These are phyloP conservation scores for Trichoderma reesei DNA, from an alignment of 495 filamentous ascomycete species.

Conservation along the genomic window DNA sequence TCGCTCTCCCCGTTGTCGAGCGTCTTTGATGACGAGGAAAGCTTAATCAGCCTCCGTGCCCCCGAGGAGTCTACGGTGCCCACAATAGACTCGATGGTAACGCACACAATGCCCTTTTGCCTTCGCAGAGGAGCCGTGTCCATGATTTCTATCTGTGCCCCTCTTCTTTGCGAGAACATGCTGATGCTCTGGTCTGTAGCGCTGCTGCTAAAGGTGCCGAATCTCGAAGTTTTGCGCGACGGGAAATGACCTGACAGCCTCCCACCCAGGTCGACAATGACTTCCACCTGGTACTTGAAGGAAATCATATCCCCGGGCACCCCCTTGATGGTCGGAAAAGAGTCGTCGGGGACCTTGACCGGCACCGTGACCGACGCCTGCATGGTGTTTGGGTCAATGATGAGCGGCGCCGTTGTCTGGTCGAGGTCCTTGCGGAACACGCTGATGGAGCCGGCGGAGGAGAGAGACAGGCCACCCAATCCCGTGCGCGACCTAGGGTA, in stretches of 20 bases:
- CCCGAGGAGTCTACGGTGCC: slow-evolving; percentile 74
- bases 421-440: slow-evolving; percentile 88
- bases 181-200: slow-evolving; percentile 24
- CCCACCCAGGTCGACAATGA: slow-evolving; percentile 83
- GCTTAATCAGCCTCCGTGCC: neutral
- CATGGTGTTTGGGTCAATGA: slow-evolving; percentile 72
- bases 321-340: slow-evolving; percentile 81
- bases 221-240: slow-evolving; percentile 29
- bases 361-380: slow-evolving; percentile 67
- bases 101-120: slow-evolving; percentile 78
- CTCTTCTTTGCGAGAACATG: slow-evolving; percentile 49
- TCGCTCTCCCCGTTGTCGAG: neutral
- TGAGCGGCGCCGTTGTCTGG: slow-evolving; percentile 76
- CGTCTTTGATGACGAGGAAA: slow-evolving; percentile 6
- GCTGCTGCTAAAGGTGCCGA: neutral
- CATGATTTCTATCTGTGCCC: slow-evolving; percentile 81
- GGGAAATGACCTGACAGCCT: slow-evolving; percentile 56
- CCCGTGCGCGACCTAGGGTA: slow-evolving; percentile 65
- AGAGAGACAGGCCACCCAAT: slow-evolving; percentile 70
- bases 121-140: slow-evolving; percentile 80
- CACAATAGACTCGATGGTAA: slow-evolving; percentile 76
- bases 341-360: slow-evolving; percentile 78
- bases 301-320: slow-evolving; percentile 87
- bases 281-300: slow-evolving; percentile 88
- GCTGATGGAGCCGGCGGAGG: slow-evolving; percentile 70